Evolutionary conservation across 805 yeast genomes (phyloP).

Genomic region (Metschnikowia santaceciliae): DNA sequence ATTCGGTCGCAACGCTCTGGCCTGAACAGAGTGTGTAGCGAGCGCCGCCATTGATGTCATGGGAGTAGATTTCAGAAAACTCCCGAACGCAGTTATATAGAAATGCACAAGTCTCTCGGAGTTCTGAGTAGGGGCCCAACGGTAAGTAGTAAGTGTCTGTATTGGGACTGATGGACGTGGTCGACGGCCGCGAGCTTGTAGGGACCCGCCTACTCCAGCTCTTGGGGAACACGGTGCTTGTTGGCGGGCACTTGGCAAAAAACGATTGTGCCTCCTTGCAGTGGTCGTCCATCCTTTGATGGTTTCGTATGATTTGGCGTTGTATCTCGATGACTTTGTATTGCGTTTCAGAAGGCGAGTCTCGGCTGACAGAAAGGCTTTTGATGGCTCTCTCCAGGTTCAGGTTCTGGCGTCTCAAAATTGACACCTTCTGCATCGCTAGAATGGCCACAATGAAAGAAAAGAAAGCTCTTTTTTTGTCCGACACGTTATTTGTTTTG

Average conservation of each 20-base stretch:
- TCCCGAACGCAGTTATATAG: slow-evolving; percentile 30
- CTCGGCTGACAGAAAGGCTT: slow-evolving; percentile 17
- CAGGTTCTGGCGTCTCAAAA: slow-evolving; percentile 30
- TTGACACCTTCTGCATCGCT: slow-evolving; percentile 25
- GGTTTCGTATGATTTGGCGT: slow-evolving; percentile 24
- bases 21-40: slow-evolving; percentile 14
- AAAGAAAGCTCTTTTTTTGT: slow-evolving; percentile 12
- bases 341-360: slow-evolving; percentile 14
- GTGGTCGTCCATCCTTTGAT: slow-evolving; percentile 19
- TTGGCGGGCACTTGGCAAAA: slow-evolving; percentile 21
- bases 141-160: slow-evolving; percentile 32
- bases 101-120: slow-evolving; percentile 31
- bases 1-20: neutral
- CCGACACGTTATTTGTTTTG: slow-evolving; percentile 12
- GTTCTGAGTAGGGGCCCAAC: slow-evolving; percentile 32
- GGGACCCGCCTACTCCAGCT: slow-evolving; percentile 25
- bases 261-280: slow-evolving; percentile 27
- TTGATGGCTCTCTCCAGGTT: slow-evolving; percentile 23
- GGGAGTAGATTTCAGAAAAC: slow-evolving; percentile 23
- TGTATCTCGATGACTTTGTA: slow-evolving; percentile 27
- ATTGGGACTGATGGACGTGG: slow-evolving; percentile 19
- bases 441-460: slow-evolving; percentile 24
- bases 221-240: slow-evolving; percentile 28
- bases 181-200: neutral
- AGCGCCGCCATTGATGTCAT: slow-evolving; percentile 12